Evolutionary conservation across 164 flowering plant genomes (phyloP).

Genomic region (Magnolia officinalis): DNA sequence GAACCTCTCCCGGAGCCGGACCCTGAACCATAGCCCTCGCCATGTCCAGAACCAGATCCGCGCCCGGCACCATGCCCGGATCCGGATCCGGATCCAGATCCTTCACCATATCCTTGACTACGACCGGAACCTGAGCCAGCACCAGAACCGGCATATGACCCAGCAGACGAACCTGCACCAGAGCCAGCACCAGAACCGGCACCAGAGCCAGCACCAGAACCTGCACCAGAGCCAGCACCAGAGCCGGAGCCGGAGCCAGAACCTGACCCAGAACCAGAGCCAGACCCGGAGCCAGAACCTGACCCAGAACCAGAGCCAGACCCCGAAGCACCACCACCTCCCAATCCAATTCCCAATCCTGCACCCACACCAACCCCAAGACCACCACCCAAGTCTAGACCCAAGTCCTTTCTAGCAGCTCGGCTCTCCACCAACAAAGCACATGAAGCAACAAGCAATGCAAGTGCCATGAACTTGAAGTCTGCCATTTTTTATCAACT

Average conservation of each 20-base stretch:
- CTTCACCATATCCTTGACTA: background rate
- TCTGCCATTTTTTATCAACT: constrained; percentile 14
- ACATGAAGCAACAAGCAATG: constrained; percentile 18
- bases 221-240: constrained; percentile 6
- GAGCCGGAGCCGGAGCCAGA: constrained; percentile 24
- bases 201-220: constrained; percentile 17
- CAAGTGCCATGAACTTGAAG: constrained; percentile 16
- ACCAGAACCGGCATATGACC: constrained; percentile 9
- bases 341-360: constrained; percentile 30
- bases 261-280: constrained; percentile 16
- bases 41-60: background rate
- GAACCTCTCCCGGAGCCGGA: constrained; percentile 9
- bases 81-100: background rate
- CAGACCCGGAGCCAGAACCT: constrained; percentile 18
- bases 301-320: constrained; percentile 18
- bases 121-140: constrained; percentile 6
- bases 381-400: constrained; percentile 35
- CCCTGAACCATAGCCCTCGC: constrained; percentile 12
- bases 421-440: constrained; percentile 27
- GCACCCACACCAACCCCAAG: constrained; percentile 16
- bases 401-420: constrained; percentile 36
- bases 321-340: constrained; percentile 24
- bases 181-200: constrained; percentile 12
- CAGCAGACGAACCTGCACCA: background rate
- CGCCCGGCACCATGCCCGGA: constrained; percentile 1